A percentile compares a stretch with the other conserved stretches of the same genome.
phyloP scores from a whole-genome alignment of 768 basidiomycete species.

The Collybia nuda region DNA sequence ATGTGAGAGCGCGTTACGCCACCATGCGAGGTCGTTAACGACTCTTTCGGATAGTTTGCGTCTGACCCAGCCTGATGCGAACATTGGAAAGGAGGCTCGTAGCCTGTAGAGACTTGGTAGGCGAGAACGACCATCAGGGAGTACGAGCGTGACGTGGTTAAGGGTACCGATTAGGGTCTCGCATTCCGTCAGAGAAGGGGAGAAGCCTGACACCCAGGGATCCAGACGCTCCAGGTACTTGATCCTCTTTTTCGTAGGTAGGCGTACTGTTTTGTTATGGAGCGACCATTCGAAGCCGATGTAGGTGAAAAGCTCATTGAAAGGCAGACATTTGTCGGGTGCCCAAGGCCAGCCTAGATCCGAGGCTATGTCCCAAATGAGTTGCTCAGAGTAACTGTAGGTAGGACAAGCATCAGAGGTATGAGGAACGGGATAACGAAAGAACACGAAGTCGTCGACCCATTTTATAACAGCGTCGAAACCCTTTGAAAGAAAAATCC shows the following conservation, averaged over 20 bases:
- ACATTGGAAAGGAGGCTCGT: slow-evolving; percentile 17
- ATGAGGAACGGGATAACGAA: slow-evolving; percentile 13
- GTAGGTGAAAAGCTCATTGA: slow-evolving; percentile 31
- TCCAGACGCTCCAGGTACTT: slow-evolving; percentile 26
- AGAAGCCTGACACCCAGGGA: slow-evolving; percentile 10
- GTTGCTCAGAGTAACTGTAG: slow-evolving; percentile 22
- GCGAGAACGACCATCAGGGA: slow-evolving; percentile 25
- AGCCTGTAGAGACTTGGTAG: slow-evolving; percentile 29
- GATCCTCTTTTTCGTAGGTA: slow-evolving; percentile 27
- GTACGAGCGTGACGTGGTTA: slow-evolving; percentile 31
- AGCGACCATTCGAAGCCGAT: slow-evolving; percentile 39
- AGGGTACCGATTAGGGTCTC: slow-evolving; percentile 32
- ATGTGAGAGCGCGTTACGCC: slow-evolving; percentile 10
- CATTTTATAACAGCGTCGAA: slow-evolving; percentile 27
- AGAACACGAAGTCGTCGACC: slow-evolving; percentile 35
- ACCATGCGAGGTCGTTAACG: slow-evolving; percentile 25
- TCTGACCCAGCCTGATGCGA: slow-evolving; percentile 7
- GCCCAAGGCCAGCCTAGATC: slow-evolving; percentile 36
- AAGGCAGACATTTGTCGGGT: slow-evolving; percentile 24
- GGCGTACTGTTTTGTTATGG: slow-evolving; percentile 18
- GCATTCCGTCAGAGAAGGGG: slow-evolving; percentile 14
- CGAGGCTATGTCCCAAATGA: too few species aligned
- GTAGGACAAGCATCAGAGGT: neutral
- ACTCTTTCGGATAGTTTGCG: slow-evolving; percentile 14
- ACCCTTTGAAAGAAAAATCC: slow-evolving; percentile 13